Base-by-base conservation (phyloP, 2,329 filamentous ascomycete genomes). In the Conoideocrella luteorostrata region DNA sequence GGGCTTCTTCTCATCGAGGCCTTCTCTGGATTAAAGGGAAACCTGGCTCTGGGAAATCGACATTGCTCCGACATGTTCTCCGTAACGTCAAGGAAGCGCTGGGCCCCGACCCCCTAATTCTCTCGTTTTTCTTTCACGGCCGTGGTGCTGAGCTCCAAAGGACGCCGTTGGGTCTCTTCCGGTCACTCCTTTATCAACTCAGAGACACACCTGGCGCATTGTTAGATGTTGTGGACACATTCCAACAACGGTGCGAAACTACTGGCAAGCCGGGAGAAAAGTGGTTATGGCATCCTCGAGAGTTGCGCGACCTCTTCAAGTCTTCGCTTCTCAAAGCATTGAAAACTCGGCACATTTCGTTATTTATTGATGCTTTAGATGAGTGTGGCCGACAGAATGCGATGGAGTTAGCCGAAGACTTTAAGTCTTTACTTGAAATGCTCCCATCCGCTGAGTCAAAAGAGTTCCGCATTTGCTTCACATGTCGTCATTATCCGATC, bases 311-410 rank as follows among this genome's bases (percentile, higher is more conserved):
- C 1, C 48, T 52, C 11, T 46, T 65, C 12, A 5, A 46, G 24
- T 43, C 18, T 3, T 50, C 51, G 1, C 34, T 66, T 20, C 23
- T n/a, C n/a, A n/a, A n/a, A n/a, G n/a, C n/a, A n/a, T n/a, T n/a
- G n/a, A 2, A 50, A 45, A 6, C 3, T 6, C 51, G 28, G 0
- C 32, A 50, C 5, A 37, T 64, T 5, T 53, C 46, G 41, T 13
- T 65, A 2, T 62, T 64, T 26, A 37, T 66, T 20, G 65, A 66
- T 21, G 64, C 63, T 0, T 39, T 67, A 1, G 62, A 67, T 43
- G 63, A 67, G 43, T 54, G 53, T 28, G 61, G 60, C 6, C 23
- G 59, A 42, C 26, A 53, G 0, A 42, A 37, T 26, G 61, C 59
- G 1, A 29, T 47, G 2, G 3, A 46, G 0, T 38, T 64, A 2